Evolutionary conservation across 192 early-diverging fungal species (phyloP).

Genomic region (Lobulomyces angularis): DNA sequence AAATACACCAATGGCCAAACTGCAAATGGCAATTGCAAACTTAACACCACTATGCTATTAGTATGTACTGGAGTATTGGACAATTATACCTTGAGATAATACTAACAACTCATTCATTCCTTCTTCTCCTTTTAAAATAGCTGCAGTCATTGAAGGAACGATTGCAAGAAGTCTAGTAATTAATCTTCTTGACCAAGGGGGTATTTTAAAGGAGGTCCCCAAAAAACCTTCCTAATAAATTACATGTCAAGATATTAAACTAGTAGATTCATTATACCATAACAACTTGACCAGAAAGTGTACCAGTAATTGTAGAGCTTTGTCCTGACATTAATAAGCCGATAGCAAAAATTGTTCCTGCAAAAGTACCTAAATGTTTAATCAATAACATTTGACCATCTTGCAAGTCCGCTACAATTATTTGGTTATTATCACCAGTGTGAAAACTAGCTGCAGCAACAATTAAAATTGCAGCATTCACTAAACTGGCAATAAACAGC

Average conservation of each 20-base stretch:
- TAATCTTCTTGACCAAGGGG: slow-evolving; percentile 58
- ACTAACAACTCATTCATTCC: slow-evolving; percentile 55
- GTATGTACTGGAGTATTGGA: no score
- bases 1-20: slow-evolving; percentile 66
- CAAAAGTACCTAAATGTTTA: slow-evolving; percentile 43
- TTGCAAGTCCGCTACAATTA: slow-evolving; percentile 47
- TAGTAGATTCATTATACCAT: no score
- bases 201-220: no score
- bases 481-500: slow-evolving; percentile 59
- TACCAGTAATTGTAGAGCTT: slow-evolving; percentile 65
- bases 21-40: slow-evolving; percentile 70
- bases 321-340: slow-evolving; percentile 68
- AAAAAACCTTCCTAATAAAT: no score
- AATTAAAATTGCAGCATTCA: slow-evolving; percentile 70
- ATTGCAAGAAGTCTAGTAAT: slow-evolving; percentile 61
- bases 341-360: slow-evolving; percentile 60
- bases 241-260: no score
- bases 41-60: no score
- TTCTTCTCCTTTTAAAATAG: slow-evolving; percentile 42
- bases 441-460: slow-evolving; percentile 64
- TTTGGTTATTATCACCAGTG: slow-evolving; percentile 27
- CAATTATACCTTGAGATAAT: slow-evolving; percentile 53
- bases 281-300: slow-evolving; percentile 74
- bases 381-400: slow-evolving; percentile 50
- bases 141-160: slow-evolving; percentile 56